Evolutionary conservation across 2,329 filamentous ascomycete genomes (phyloP).

Genomic region (Xylariaceae sp.): DNA sequence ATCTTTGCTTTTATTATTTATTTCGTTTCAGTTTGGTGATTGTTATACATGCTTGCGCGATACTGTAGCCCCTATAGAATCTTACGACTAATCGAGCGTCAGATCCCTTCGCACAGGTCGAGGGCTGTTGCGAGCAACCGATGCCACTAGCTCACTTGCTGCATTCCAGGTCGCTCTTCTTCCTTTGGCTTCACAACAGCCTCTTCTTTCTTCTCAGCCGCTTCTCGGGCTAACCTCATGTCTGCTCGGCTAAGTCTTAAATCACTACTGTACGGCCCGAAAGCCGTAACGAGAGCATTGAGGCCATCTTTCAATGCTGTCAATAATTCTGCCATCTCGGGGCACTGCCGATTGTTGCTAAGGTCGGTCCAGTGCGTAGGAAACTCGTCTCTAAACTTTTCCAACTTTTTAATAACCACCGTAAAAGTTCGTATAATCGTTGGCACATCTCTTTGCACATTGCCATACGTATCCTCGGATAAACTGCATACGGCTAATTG

Average conservation of each 20-base stretch:
- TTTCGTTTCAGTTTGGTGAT: too few species aligned
- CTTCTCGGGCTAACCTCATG: constrained; percentile 74
- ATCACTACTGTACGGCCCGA: constrained; percentile 75
- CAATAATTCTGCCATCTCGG: constrained; percentile 75
- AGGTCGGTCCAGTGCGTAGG: constrained; percentile 82
- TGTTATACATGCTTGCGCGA: too few species aligned
- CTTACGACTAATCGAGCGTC: constrained; percentile 6
- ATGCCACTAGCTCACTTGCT: constrained; percentile 38
- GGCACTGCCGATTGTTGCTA: constrained; percentile 57
- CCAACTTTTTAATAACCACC: constrained; percentile 68
- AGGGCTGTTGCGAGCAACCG: constrained; percentile 12
- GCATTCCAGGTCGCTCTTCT: constrained; percentile 39
- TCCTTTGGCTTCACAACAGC: background rate
- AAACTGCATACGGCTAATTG: constrained; percentile 75
- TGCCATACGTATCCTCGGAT: constrained; percentile 81
- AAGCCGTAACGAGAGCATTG: constrained; percentile 68
- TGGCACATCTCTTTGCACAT: constrained; percentile 83
- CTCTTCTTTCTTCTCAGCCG: constrained; percentile 45
- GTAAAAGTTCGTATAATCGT: constrained; percentile 77
- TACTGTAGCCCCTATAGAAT: too few species aligned
- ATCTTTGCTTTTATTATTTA: too few species aligned
- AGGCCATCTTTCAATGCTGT: constrained; percentile 69
- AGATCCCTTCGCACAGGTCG: constrained; percentile 6
- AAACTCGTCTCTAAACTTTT: constrained; percentile 66
- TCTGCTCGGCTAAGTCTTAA: constrained; percentile 74